Base-by-base conservation (phyloP, 805 yeast species). In the Hemisphaericaspora nanyangensis region DNA sequence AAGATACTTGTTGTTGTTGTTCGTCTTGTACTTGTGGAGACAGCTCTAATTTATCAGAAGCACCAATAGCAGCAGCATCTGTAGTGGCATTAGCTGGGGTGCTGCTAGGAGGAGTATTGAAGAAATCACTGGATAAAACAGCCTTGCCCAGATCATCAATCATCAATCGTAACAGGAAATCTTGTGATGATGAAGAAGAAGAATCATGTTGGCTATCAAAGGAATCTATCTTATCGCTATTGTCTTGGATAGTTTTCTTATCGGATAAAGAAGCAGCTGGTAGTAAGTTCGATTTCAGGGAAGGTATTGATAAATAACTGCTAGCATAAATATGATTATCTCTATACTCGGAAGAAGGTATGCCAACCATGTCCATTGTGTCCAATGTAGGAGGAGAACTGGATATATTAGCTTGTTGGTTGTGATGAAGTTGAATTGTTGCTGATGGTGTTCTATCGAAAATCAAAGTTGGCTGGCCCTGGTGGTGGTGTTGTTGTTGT, bases 101-200 rank as follows among this genome's bases (percentile, higher is more conserved):
- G n/a, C 38, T 18, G 18, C 26, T 24, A 10, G 29, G 16, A 7
- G 31, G 7, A 1, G 42, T 17, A 6, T 31, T 34, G 34, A 53
- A 47, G 36, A 51, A 45, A 37, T 56, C 56, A 17, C 46, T 46
- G 8, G 63, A 55, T 42, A 68, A 59, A 7, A 58, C 59, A 6
- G 74, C 74, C 37, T 62, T 62, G 7, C 74, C 74, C 50, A 54
- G 57, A 34, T 63, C 70, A 43, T 68, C 72, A 31, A 68, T 56
- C 47, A 59, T 64, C 32, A 68, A 51, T 33, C 57, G 56, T 45
- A 68, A 53, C 45, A 54, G 58, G 42, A 64, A 65, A 38, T 56
- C 63, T 27, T 37, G 15, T 7, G 43, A 17, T 29, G 3, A 8
- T 29, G 18, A 10, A 3, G 17, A 8, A 8, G 18, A 10, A 7